Percentiles rank a stretch among this genome's conserved stretches.
Conservation (phyloP, 75 land plant species). For the Sequoiadendron giganteum region DNA sequence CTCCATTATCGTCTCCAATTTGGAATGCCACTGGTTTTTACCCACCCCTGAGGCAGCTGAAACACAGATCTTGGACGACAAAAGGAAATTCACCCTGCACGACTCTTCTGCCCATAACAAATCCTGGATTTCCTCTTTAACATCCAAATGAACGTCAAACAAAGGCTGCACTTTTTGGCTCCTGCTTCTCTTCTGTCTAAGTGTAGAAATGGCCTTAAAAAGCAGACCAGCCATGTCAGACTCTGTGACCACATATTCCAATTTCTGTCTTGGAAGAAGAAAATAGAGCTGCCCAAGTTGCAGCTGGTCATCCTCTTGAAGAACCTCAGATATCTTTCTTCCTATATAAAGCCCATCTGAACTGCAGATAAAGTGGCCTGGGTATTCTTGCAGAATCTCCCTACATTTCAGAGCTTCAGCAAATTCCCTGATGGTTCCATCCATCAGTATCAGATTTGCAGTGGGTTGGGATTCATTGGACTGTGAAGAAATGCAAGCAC, state of each 20-base stretch:
- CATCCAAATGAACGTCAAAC: not conserved
- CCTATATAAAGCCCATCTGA: conserved; percentile 39
- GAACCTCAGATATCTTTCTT: conserved; percentile 22
- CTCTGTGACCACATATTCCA: conserved; percentile 17
- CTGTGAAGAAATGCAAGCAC: not conserved
- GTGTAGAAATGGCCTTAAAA: conserved; percentile 20
- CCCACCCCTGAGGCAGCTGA: no score
- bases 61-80: no score
- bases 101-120: no score
- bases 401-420: not conserved
- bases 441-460: not conserved
- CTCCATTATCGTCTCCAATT: no score
- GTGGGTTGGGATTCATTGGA: not conserved
- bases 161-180: not conserved
- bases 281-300: conserved; percentile 40
- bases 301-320: conserved; percentile 22
- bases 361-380: conserved; percentile 34
- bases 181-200: not conserved
- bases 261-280: conserved; percentile 28
- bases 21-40: no score
- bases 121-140: not conserved
- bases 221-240: conserved; percentile 36
- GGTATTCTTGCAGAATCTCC: not conserved
- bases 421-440: not conserved
- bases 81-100: no score